phyloP scores from a whole-genome alignment of 1,284 basidiomycete genomes.

The Cryptococcus floricola region DNA sequence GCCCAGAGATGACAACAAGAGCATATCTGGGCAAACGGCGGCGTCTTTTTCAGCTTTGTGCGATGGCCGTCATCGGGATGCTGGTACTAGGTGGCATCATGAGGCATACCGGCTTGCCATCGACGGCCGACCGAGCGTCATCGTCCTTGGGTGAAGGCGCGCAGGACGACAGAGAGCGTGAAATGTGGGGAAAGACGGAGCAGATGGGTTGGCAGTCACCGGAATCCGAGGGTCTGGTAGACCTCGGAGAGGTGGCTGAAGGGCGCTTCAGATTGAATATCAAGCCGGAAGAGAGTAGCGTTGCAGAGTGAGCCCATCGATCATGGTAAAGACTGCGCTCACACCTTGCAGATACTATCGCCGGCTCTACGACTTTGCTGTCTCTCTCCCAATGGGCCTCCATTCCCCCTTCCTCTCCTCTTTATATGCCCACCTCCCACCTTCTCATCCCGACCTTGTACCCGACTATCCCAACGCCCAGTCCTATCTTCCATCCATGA shows the following conservation, averaged over 20 bases:
- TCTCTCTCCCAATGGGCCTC: constrained; percentile 10
- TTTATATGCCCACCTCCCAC: constrained; percentile 19
- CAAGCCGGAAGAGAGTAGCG: constrained; percentile 13
- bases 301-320: constrained; percentile 14
- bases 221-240: constrained; percentile 8
- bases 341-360: constrained; percentile 18
- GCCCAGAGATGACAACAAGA: too few species aligned
- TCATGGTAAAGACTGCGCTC: neutral
- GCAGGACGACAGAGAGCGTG: neutral
- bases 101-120: too few species aligned
- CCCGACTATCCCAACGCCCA: constrained; percentile 3
- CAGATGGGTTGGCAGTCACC: constrained; percentile 20
- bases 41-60: too few species aligned
- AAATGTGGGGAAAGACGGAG: constrained; percentile 23
- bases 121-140: too few species aligned
- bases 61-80: too few species aligned
- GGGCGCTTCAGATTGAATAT: constrained; percentile 19
- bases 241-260: constrained; percentile 27
- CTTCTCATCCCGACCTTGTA: constrained; percentile 6
- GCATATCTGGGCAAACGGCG: too few species aligned
- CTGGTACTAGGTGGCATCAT: too few species aligned
- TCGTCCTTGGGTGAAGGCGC: too few species aligned
- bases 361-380: constrained; percentile 20
- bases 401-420: constrained; percentile 14
- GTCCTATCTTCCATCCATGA: constrained; percentile 18